Evolutionary conservation across 768 basidiomycete species (phyloP), one percentile per base, ranked within the genome.

Genomic region (Steccherinum ochraceum): DNA sequence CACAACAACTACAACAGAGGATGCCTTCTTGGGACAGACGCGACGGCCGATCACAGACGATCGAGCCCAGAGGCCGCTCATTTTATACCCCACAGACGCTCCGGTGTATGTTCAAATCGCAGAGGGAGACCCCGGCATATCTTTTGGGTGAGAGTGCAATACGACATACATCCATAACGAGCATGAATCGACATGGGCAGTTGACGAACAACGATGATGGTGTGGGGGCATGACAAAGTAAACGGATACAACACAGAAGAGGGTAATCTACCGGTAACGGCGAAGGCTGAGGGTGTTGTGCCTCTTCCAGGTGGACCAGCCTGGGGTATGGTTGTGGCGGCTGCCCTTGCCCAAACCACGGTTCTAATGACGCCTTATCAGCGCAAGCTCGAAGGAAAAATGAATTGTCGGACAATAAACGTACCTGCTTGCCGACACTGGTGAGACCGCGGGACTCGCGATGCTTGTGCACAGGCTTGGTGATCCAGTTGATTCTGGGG

Each of bases 401-500:
- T 45, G 18, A 52, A 27, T 50, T 23, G 12, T 12, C 27, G n/a
- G 21, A 27, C 48, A 30, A 12, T 12, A 20, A 21, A 68, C 75
- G 21, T n/a, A 86, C 90, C 79, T 92, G 83, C 74, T 98, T 98
- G 63, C 96, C 96, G 55, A 89, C 82, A 66, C 88, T 85, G 67
- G 96, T 99, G 61, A 99, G 91, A 56, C 96, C 96, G 69, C 96
- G 93, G 61, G 91, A 83, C 71, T 99, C 96, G 65, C 96, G 86
- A 66, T 88, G 91, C 76, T 97, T 99, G 86, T 99, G 96, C 45
- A 98, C 95, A 24, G 96, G 89, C 69, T 94, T 93, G 66, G 80
- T 75, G 73, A 99, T 99, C 96, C 95, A 99, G 85, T 90, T 98
- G 78, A 99, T 97, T 65, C 91, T 83, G 58, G 96, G 76, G 69